These are phyloP conservation scores for Lachnellula occidentalis DNA, from an alignment of 2,329 filamentous ascomycete species.

Conservation along the genomic window DNA sequence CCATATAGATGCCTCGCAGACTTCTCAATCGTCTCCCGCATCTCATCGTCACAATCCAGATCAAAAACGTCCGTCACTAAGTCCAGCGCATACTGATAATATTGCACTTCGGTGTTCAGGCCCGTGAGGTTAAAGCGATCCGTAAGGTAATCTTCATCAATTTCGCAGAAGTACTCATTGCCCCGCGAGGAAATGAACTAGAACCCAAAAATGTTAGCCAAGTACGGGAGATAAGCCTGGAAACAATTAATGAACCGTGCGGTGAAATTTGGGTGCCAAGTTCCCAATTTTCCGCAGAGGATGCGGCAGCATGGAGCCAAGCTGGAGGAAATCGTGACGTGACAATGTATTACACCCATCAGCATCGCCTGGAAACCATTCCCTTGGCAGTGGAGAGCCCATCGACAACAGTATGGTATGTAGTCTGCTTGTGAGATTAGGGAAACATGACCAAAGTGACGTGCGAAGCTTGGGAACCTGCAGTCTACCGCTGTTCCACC, in stretches of 20 bases:
- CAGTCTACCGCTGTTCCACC: neutral
- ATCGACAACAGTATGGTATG: neutral
- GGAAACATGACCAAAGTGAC: neutral
- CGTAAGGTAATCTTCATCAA: slow-evolving; percentile 97
- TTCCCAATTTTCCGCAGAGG: neutral
- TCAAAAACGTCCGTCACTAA: slow-evolving; percentile 98
- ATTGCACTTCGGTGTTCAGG: slow-evolving; percentile 93
- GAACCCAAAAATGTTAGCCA: slow-evolving; percentile 19
- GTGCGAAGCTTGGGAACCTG: neutral
- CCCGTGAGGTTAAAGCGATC: slow-evolving; percentile 98
- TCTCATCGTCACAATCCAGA: slow-evolving; percentile 96
- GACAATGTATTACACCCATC: neutral
- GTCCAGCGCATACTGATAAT: slow-evolving; percentile 98
- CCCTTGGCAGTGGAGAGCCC: too few relatives aligned
- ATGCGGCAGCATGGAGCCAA: neutral
- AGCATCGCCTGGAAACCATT: too few relatives aligned
- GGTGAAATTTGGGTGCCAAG: neutral
- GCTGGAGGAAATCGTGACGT: neutral
- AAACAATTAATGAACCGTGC: neutral
- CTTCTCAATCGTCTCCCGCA: slow-evolving; percentile 97
- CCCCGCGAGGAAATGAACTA: slow-evolving; percentile 97
- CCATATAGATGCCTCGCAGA: slow-evolving; percentile 93
- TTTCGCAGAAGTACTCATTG: slow-evolving; percentile 99
- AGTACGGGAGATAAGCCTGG: neutral
- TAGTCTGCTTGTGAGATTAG: neutral